Conservation (phyloP, 805 yeast species). For the Metschnikowia anglica region DNA sequence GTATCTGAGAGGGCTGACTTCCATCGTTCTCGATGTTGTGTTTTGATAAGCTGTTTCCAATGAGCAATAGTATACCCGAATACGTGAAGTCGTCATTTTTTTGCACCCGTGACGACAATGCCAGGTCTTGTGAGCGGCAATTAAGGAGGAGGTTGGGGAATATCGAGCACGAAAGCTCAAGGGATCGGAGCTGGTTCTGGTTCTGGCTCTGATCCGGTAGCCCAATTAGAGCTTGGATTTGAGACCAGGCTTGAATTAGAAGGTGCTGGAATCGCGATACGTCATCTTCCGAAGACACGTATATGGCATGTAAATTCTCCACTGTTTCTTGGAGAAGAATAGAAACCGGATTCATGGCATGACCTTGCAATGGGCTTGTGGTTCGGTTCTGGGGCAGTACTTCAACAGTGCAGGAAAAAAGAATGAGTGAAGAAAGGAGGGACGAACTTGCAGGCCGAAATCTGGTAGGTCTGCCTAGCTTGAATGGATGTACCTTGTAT, state of each 20-base stretch:
- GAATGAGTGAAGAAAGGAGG: no score
- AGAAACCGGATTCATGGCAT: constrained; percentile 11
- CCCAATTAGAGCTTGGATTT: background rate
- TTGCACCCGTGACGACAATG: background rate
- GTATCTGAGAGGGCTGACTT: background rate
- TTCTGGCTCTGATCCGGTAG: no score
- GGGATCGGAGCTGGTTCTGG: background rate
- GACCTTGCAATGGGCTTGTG: background rate
- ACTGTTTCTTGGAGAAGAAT: constrained; percentile 6
- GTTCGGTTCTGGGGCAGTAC: background rate
- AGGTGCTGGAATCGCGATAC: constrained; percentile 2
- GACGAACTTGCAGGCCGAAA: no score
- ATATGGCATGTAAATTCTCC: constrained; percentile 11
- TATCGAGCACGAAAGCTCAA: background rate
- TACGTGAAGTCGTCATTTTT: background rate
- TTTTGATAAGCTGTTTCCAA: background rate
- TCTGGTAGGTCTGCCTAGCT: no score
- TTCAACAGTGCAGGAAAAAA: no score
- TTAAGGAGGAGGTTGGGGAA: background rate
- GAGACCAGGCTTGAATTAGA: constrained; percentile 2
- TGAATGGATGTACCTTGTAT: no score
- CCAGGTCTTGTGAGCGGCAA: background rate
- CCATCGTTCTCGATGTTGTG: background rate
- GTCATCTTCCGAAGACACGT: background rate
- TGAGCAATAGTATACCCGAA: constrained; percentile 7